Base-by-base conservation (phyloP, 495 filamentous ascomycete species). In the Tuber umbilicatum region DNA sequence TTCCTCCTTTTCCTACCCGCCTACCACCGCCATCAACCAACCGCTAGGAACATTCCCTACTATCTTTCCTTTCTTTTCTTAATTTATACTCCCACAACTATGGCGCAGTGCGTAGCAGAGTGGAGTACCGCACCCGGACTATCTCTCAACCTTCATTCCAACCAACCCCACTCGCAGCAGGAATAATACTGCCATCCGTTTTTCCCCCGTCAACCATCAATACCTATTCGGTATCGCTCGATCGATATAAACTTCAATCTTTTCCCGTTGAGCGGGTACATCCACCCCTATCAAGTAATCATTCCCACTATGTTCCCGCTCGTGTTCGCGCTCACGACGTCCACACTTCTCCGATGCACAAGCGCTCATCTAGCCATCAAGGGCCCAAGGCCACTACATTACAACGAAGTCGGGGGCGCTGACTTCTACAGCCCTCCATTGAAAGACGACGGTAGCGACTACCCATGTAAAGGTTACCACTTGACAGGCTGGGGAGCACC, bases 391-490 rank as follows among this genome's bases (percentile, higher is more conserved):
- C 77, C 77, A 27, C 60, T 74, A 21, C 40, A 76, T 27, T 78
- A 78, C 42, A 76, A 79, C 17, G 64, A 74, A 37, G 69, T 70
- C 38, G 75, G 77, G 39, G 77, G 75, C 16, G 75, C 77, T 31
- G 78, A 79, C 19, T 75, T 79, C 17, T 79, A 78, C 38, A 79
- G 78, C 39, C 50, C 85, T 23, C 90, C 90, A 37, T 85, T 91
- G 75, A 83, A 83, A 68, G 74, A 75, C 19, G 83, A 82, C 69
- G 87, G 88, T n/a, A 84, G 84, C 41, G 84, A 90, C 81, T 91
- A 86, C 78, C 88, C 90, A 17, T 91, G 90, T 85, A 91, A 91
- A 85, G 88, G 88, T 27, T 90, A 91, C 81, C 88, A 89, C 50
- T 84, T 78, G 72, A 78, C 77, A 42, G 77, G 70, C 17, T 77